A percentile compares a stretch with the other conserved stretches of the same genome.
These are phyloP conservation scores for Aspergillus ustus DNA, from an alignment of 2,329 filamentous ascomycete species.

Conservation along the genomic window DNA sequence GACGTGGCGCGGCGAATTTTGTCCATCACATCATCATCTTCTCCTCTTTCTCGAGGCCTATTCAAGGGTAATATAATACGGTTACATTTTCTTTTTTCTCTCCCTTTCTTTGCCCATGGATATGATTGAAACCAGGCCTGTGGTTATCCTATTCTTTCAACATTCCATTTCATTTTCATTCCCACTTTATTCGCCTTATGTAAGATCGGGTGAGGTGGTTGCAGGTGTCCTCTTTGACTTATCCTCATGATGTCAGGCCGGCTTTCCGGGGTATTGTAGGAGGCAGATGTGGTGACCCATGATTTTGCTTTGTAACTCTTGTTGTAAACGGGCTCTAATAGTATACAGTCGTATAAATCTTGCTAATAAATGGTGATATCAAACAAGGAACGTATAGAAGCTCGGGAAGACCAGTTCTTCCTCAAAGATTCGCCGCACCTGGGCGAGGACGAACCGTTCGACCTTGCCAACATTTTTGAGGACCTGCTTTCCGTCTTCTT, in stretches of 20 bases:
- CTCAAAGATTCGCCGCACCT: slow-evolving; percentile 95
- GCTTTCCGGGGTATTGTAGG: neutral
- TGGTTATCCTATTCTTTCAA: neutral
- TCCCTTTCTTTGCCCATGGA: neutral
- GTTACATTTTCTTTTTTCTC: slow-evolving; percentile 11
- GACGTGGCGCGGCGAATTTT: slow-evolving; percentile 13
- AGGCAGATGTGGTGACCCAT: neutral
- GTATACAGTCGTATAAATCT: neutral
- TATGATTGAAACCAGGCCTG: neutral
- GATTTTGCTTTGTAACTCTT: neutral
- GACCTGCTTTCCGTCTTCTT: slow-evolving; percentile 89
- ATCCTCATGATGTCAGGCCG: too few species aligned
- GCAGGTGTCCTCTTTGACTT: neutral
- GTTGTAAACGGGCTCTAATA: neutral
- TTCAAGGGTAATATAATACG: slow-evolving; percentile 25
- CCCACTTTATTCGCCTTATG: neutral
- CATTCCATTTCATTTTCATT: neutral
- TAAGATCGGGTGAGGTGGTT: neutral
- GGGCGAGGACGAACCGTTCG: slow-evolving; percentile 94
- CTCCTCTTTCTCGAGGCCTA: neutral
- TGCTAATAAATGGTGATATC: neutral
- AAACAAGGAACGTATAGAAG: slow-evolving; percentile 73
- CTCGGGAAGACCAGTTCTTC: slow-evolving; percentile 98
- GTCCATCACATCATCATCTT: neutral
- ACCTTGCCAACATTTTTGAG: slow-evolving; percentile 99